Evolutionary conservation across 495 filamentous ascomycete species (phyloP).

Genomic region (Daldinia caldariorum): DNA sequence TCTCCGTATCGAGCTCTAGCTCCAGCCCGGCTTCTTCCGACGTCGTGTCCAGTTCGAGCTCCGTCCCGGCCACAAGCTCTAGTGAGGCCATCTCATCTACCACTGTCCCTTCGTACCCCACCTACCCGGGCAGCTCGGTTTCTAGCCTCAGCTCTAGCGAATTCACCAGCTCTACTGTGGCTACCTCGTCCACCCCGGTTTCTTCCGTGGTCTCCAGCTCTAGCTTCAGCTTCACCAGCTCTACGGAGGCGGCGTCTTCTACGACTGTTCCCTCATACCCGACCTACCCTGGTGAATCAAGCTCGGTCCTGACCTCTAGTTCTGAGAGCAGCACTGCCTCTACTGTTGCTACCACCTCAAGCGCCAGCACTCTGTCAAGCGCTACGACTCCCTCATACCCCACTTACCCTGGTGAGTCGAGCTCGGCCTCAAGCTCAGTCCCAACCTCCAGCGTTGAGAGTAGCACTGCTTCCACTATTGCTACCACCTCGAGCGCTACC

Average conservation of each 20-base stretch:
- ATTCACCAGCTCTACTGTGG: slow-evolving; percentile 8
- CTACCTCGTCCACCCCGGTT: not conserved
- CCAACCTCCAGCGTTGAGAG: no score
- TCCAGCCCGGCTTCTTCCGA: slow-evolving; percentile 1
- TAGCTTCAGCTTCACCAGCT: no score
- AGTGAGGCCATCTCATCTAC: slow-evolving; percentile 15
- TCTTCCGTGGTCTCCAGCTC: slow-evolving; percentile 1
- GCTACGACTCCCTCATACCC: not conserved
- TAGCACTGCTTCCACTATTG: no score
- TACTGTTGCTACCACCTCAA: not conserved
- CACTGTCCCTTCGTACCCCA: slow-evolving; percentile 43
- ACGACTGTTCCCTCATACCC: slow-evolving; percentile 44
- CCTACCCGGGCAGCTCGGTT: slow-evolving; percentile 20
- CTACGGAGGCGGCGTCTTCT: slow-evolving; percentile 1
- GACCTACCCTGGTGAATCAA: slow-evolving; percentile 14
- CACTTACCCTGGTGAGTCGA: not conserved
- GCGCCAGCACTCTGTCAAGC: not conserved
- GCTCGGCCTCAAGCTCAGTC: slow-evolving; percentile 4
- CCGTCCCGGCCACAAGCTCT: not conserved
- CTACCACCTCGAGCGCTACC: no score
- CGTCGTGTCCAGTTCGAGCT: not conserved
- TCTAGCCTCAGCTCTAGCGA: slow-evolving; percentile 15
- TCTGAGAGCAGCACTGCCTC: not conserved
- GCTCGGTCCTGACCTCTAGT: not conserved
- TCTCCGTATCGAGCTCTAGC: slow-evolving; percentile 22